These are phyloP conservation scores for Auricularia heimuer DNA, from an alignment of 768 basidiomycete species.

Conservation along the genomic window DNA sequence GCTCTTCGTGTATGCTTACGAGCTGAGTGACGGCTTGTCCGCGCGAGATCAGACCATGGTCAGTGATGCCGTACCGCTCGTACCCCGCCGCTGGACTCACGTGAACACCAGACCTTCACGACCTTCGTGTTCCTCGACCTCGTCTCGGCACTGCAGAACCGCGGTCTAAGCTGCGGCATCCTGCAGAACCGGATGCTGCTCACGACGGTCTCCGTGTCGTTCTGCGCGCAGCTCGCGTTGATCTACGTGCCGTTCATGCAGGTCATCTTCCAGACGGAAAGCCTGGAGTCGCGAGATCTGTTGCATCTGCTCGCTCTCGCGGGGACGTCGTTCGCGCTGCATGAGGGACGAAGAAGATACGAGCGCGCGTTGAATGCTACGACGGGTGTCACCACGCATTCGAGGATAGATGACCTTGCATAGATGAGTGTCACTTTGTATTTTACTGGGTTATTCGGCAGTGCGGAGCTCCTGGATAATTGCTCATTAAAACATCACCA, in stretches of 20 bases:
- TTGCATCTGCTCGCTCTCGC: slow-evolving; percentile 60
- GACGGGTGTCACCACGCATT: slow-evolving; percentile 31
- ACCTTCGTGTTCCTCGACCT: slow-evolving; percentile 96
- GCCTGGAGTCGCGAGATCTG: slow-evolving; percentile 60
- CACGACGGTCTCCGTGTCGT: slow-evolving; percentile 78
- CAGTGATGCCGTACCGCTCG: slow-evolving; percentile 17
- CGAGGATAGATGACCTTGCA: slow-evolving; percentile 50
- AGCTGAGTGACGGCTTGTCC: slow-evolving; percentile 78
- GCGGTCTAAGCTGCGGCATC: slow-evolving; percentile 78
- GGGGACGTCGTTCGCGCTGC: slow-evolving; percentile 51
- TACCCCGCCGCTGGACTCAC: not conserved
- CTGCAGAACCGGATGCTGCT: slow-evolving; percentile 84
- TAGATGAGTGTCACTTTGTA: slow-evolving; percentile 14
- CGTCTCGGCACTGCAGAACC: slow-evolving; percentile 89
- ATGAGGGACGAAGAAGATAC: slow-evolving; percentile 70
- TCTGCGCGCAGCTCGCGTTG: slow-evolving; percentile 72
- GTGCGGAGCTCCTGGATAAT: too few relatives aligned
- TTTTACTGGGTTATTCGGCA: too few relatives aligned
- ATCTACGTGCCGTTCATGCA: slow-evolving; percentile 91
- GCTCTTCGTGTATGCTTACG: slow-evolving; percentile 75
- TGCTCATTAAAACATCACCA: too few relatives aligned
- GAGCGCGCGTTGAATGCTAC: slow-evolving; percentile 56
- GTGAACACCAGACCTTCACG: slow-evolving; percentile 71
- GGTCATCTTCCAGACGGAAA: slow-evolving; percentile 86
- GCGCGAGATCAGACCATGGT: slow-evolving; percentile 95